Base-by-base conservation (phyloP, 768 basidiomycete species). In the Tulasnella calospora region DNA sequence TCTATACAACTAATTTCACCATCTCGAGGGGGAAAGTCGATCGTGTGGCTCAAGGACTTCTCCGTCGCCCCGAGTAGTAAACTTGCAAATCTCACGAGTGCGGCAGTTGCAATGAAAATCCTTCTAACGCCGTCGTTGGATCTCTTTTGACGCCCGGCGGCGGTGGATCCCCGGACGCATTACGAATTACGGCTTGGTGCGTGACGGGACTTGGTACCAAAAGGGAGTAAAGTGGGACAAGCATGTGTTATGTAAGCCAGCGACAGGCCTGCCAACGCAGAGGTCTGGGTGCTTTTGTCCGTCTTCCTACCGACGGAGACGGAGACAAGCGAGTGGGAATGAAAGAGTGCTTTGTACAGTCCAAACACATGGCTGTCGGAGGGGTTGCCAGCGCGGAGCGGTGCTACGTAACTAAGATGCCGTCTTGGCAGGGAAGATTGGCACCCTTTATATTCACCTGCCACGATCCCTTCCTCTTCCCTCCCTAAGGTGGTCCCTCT, bases 401-500 rank as follows among this genome's bases (percentile, higher is more conserved):
- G 61, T 27, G 61, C 33, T n/a, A 51, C 61, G 61, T 67, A 67
- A 67, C 61, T 35, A 67, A 4, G 61, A 30, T 67, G 61, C 33
- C 23, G 61, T 15, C 15, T 33, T 35, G 23, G 27, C 23, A 13
- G 23, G 12, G 57, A 23, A 17, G 30, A 12, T 67, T 67, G 61
- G 61, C 61, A 67, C 61, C 61, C 61, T 67, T 67, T 67, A 30
- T 27, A 67, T 30, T 67, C 33, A 30, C 51, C 27, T 67, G 61
- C 61, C 61, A 67, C 61, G 61, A 67, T 30, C 33, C 61, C 61
- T 35, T 67, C 30, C 6, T 67, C 61, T 13, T 67, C 30, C 33
- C 61, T 67, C 61, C 61, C 61, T 17, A 67, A 67, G 61, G 61
- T 35, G 61, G 61, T 67, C 61, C 61, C n/a, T 67, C 61, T 67